Conservation (phyloP, 1,284 basidiomycete species). For the Microstroma glucosiphilum region DNA sequence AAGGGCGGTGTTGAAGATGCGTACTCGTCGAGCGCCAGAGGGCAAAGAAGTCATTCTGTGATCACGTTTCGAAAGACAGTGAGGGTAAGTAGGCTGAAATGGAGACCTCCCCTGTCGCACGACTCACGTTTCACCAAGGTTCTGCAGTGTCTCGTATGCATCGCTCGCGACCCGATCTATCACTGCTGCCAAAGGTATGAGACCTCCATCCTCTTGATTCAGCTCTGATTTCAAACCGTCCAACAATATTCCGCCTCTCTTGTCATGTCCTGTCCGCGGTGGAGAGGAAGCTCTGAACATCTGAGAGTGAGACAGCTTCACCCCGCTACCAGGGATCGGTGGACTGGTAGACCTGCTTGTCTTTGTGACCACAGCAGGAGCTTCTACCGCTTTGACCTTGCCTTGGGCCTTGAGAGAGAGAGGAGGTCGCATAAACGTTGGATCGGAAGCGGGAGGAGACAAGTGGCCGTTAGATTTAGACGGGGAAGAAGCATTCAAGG, state of each 20-base stretch:
- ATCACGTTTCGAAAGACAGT: background rate
- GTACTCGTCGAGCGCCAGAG: constrained; percentile 71
- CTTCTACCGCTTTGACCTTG: background rate
- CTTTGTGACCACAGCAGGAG: background rate
- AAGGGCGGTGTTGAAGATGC: constrained; percentile 77
- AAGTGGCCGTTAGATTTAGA: background rate
- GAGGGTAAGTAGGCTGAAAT: background rate
- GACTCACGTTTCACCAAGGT: constrained; percentile 4
- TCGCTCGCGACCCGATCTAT: background rate
- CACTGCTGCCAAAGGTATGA: background rate
- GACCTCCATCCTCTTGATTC: background rate
- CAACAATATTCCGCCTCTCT: background rate
- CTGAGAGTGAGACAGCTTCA: background rate
- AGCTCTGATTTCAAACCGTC: background rate
- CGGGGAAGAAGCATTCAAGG: background rate
- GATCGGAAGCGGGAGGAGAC: background rate
- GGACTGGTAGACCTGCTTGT: background rate
- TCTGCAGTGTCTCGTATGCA: background rate
- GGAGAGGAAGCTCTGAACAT: background rate
- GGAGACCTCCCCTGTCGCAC: too few relatives aligned
- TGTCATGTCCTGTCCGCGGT: background rate
- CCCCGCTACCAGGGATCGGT: background rate
- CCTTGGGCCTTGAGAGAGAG: background rate
- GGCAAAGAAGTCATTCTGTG: constrained; percentile 74
- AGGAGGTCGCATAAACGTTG: background rate